Evolutionary conservation across 352 stramenopile species (phyloP).

Genomic region (Phytophthora pluvialis): DNA sequence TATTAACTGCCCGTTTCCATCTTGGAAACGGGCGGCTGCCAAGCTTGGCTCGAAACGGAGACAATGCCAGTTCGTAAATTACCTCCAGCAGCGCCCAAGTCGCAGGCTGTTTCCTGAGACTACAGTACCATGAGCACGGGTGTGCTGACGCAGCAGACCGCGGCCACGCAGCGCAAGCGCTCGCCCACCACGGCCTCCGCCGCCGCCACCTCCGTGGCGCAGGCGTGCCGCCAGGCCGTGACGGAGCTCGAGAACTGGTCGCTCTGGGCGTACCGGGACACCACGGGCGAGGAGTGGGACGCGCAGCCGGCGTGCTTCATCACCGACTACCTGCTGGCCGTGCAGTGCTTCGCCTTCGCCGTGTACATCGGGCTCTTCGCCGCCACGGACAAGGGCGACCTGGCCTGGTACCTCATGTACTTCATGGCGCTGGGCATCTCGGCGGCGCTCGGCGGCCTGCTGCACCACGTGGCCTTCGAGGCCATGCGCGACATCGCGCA

Average conservation of each 20-base stretch:
- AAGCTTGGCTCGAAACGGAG: background rate
- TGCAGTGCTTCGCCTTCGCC: conserved; percentile 86
- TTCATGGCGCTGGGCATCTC: conserved; percentile 86
- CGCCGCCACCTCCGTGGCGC: conserved; percentile 46
- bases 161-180: conserved; percentile 26
- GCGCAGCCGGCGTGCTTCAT: conserved; percentile 89
- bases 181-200: conserved; percentile 24
- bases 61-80: too few relatives aligned
- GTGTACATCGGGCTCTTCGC: conserved; percentile 83
- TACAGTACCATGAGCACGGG: conserved; percentile 4
- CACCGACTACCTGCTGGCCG: conserved; percentile 84
- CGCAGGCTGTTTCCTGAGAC: conserved; percentile 1
- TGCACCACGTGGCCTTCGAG: conserved; percentile 86
- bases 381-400: conserved; percentile 51
- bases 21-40: too few relatives aligned
- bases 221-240: conserved; percentile 70
- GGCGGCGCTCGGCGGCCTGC: conserved; percentile 71
- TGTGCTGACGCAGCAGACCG: conserved; percentile 19
- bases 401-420: conserved; percentile 87
- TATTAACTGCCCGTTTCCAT: too few relatives aligned
- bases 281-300: conserved; percentile 84
- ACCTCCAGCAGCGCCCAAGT: background rate
- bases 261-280: conserved; percentile 79
- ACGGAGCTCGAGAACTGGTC: conserved; percentile 80
- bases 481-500: conserved; percentile 73